Evolutionary conservation across 306 rosid species (phyloP), one percentile per base, ranked within the genome.

Genomic region (Rosa lucieae): DNA sequence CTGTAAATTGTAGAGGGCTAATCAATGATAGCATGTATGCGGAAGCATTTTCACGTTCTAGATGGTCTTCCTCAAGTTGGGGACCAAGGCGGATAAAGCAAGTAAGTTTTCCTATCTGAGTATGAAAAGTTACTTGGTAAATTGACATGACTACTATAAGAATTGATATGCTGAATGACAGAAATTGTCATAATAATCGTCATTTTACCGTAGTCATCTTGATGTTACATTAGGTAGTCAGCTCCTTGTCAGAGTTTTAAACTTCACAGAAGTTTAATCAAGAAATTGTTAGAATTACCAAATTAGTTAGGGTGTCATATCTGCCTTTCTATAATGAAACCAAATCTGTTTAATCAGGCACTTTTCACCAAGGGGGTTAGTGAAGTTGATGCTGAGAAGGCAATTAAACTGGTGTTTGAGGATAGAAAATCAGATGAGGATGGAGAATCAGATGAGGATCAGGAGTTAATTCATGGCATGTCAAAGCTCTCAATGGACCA

Each of bases 31-130:
- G 81, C 67, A 74, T 85, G 87, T 86, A 84, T 74, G 92, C 87
- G 26, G 92, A 86, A 79, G 79, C 91, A 71, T 93, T 73, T 87
- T 89, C 91, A 82, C 94, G 80, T 72, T 89, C 99, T 53, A 91
- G 94, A 90, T 96, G 96, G 99, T 84, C 96, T 86, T 89, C 90
- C 20, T 96, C 88, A 75, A 91, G 87, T 74, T 93, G 99, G 99
- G 99, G 99, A 77, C 99, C 98, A 40, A 86, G 87, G 86, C 82
- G 94, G 69, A 89, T 91, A 84, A 91, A 91, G 84, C 93, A 86
- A 74, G 99, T 90, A 84, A 86, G 86, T 82, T 42, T 32, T 62
- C 70, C 26, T 35, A 49, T 59, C 70, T 72, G 37, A 67, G 56
- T 3, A 23, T 63, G 42, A 20, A 63, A 12, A 63, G 8, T 46